Evolutionary conservation across 495 filamentous ascomycete species (phyloP).

Genomic region (Wilcoxina mikolae): DNA sequence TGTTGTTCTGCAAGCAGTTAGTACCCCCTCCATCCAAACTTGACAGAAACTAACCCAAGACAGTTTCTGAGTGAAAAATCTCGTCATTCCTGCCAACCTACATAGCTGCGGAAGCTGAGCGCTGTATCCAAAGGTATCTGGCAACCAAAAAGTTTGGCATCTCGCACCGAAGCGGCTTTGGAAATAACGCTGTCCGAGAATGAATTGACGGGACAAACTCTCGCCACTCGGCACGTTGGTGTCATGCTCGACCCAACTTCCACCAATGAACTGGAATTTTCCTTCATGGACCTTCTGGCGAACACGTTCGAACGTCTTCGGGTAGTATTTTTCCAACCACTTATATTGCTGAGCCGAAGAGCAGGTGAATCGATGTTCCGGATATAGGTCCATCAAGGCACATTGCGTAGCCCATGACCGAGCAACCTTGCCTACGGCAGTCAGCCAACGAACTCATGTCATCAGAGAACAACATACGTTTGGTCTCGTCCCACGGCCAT

Average conservation of each 20-base stretch:
- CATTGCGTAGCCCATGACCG: constrained; percentile 95
- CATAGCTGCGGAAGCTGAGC: constrained; percentile 87
- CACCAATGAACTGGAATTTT: constrained; percentile 85
- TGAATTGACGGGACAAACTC: constrained; percentile 84
- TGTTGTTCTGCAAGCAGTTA: constrained; percentile 56
- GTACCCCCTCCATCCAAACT: not conserved
- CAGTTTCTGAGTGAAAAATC: constrained; percentile 95
- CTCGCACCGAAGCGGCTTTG: constrained; percentile 84
- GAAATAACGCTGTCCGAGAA: constrained; percentile 67
- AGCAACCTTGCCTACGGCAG: constrained; percentile 51
- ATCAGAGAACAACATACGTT: constrained; percentile 36
- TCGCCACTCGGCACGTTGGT: constrained; percentile 95
- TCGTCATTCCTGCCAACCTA: constrained; percentile 77
- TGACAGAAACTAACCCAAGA: constrained; percentile 28
- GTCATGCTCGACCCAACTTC: constrained; percentile 98
- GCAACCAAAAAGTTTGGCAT: constrained; percentile 86
- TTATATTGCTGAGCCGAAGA: constrained; percentile 97
- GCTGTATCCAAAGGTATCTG: constrained; percentile 95
- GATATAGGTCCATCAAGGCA: constrained; percentile 82
- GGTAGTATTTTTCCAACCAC: constrained; percentile 85
- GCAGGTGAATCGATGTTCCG: constrained; percentile 79
- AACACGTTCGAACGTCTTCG: constrained; percentile 72
- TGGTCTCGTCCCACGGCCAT: constrained; percentile 98
- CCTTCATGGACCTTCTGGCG: constrained; percentile 80
- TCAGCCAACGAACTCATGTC: constrained; percentile 4